These are phyloP conservation scores for Lactarius sanguifluus DNA, from an alignment of 768 basidiomycete genomes.

Conservation along the genomic window DNA sequence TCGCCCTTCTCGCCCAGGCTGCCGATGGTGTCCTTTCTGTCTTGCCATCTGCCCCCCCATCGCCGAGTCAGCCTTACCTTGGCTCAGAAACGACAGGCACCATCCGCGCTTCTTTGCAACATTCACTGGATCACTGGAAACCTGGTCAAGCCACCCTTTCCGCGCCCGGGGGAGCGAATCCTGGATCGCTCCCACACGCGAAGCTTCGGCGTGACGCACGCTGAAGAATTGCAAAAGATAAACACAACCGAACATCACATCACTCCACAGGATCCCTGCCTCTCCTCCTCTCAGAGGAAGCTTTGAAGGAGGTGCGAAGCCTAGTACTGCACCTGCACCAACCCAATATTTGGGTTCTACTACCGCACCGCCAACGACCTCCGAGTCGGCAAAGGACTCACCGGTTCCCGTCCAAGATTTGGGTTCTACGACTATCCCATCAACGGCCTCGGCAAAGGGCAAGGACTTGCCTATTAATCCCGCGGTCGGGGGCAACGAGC, in stretches of 20 bases:
- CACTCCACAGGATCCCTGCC: constrained; percentile 40
- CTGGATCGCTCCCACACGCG: constrained; percentile 70
- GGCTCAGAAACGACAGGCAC: constrained; percentile 64
- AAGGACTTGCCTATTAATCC: constrained; percentile 37
- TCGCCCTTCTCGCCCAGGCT: constrained; percentile 71
- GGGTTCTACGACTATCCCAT: constrained; percentile 11
- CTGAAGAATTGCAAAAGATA: constrained; percentile 65
- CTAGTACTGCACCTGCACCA: constrained; percentile 16
- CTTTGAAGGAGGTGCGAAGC: constrained; percentile 12
- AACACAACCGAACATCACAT: constrained; percentile 35
- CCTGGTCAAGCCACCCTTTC: constrained; percentile 56
- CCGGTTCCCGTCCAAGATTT: constrained; percentile 6
- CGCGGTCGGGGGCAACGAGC: constrained; percentile 34
- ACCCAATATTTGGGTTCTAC: constrained; percentile 9
- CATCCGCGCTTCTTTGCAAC: constrained; percentile 71
- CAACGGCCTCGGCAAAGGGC: constrained; percentile 34
- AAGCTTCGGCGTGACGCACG: constrained; percentile 85
- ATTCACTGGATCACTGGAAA: constrained; percentile 75
- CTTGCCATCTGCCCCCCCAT: constrained; percentile 69
- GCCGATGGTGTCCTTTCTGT: constrained; percentile 59
- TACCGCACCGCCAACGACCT: constrained; percentile 14
- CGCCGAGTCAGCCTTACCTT: constrained; percentile 52
- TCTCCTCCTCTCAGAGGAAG: constrained; percentile 39
- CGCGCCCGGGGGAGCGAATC: constrained; percentile 45
- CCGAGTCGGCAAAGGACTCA: constrained; percentile 33